Base-by-base conservation (phyloP, 2,329 filamentous ascomycete species). In the Neurospora crassa region DNA sequence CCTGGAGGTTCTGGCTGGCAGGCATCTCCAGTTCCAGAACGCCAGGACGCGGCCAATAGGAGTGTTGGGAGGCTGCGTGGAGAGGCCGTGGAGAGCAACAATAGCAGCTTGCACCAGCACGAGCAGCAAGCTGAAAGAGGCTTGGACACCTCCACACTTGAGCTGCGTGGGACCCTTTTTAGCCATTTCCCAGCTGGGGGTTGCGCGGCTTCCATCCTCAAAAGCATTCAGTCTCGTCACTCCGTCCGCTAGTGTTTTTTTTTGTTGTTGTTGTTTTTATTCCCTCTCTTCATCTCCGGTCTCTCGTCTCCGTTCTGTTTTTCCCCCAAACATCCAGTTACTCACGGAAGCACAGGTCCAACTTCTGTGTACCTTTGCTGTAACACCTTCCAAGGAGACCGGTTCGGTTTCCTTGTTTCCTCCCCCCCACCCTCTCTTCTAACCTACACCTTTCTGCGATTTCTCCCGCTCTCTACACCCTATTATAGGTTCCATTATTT, bases 121-220 rank as follows among this genome's bases (percentile, higher is more conserved):
- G 53, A 63, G 53, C 53, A 63, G 53, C 53, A 63, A 71, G 69
- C 69, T 69, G 41, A 67, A 40, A 18, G 41, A 67, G 45, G 20
- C 20, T 37, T 53, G 45, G 53, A 45, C 20, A 16, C 40, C 12
- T 67, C 40, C 53, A 42, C 69, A 42, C 40, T 68, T 40, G 43
- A 41, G 20, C 24, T 41, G 53, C n/a, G 63, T 67, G 59, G 40
- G 43, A 16, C 71, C 63, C 59, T 37, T 67, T 63, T 68, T 70
- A 76, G 74, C 75, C 76, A 76, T 76, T 75, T 63, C 53, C 53
- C 53, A 34, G 53, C 53, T 63, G 53, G 24, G 53, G 53, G 53
- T 18, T 63, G 53, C 24, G 53, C 63, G 43, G 69, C 67, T 70
- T 71, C 40, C 69, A 45, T 71, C 68, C 67, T 69, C 67, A 42